A percentile compares a stretch with the other conserved stretches of the same genome.
phyloP scores from a whole-genome alignment of 2,329 filamentous ascomycete species.

The Graphilbum fragrans region DNA sequence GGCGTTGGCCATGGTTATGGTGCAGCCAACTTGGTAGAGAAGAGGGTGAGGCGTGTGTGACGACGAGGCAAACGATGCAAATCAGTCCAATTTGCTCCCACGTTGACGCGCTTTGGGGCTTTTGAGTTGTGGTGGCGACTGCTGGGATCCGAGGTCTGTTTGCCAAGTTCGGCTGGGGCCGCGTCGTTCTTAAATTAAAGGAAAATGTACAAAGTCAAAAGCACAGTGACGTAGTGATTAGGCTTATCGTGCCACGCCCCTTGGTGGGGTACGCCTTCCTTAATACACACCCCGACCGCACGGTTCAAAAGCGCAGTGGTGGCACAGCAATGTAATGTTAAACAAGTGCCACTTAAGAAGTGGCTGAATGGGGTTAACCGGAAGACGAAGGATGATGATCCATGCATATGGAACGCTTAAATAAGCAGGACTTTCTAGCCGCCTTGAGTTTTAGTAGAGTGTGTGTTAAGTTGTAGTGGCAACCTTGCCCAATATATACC shows the following conservation, averaged over 20 bases:
- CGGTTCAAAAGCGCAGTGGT: neutral
- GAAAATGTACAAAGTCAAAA: neutral
- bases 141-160: slow-evolving; percentile 1
- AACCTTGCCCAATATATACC: no score
- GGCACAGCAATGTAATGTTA: slow-evolving; percentile 1
- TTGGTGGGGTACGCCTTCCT: neutral
- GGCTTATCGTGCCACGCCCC: neutral
- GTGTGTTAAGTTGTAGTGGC: no score
- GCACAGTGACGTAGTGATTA: neutral
- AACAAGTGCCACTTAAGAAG: neutral
- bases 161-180: slow-evolving; percentile 1
- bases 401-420: neutral
- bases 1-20: slow-evolving; percentile 1
- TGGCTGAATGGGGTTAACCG: no score
- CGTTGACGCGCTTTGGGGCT: slow-evolving; percentile 1
- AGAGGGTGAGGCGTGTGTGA: slow-evolving; percentile 1
- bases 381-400: neutral
- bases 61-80: neutral
- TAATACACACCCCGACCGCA: neutral
- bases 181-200: slow-evolving; percentile 1
- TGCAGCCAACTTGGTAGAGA: slow-evolving; percentile 1
- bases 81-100: slow-evolving; percentile 1
- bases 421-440: neutral
- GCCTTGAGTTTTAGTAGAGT: no score
- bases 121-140: neutral